Evolutionary conservation across 2,329 filamentous ascomycete genomes (phyloP), one percentile per base, ranked within the genome.

Genomic region (Calonectria naviculata): DNA sequence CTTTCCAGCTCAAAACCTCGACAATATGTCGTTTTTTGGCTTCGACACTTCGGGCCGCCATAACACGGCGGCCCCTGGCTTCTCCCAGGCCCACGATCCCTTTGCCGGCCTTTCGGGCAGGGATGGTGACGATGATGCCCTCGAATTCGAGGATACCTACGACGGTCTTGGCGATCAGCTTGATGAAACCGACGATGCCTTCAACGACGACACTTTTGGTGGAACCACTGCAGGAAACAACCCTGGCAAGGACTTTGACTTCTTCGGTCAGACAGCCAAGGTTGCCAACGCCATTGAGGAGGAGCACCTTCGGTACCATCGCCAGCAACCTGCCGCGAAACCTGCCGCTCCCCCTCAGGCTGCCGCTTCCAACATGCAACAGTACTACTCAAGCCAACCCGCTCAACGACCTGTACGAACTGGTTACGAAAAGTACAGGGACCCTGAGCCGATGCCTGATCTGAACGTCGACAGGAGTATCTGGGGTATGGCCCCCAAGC

Each of bases 151-250:
- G 78, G 95, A 99, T 81, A 98, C 96, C 42, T 98, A 98, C 81
- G 97, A 99, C 83, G 96, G 96, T 21, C 88, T 99, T 46, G 97
- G 95, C 68, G 94, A 98, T 80, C 92, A 94, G 82, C 92, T 99
- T 41, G 93, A 98, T 79, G 96, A 99, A 81, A 93, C 94, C 24
- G 94, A 96, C 79, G 97, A 99, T 86, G 95, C 90, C 62, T 95
- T 98, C 88, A 99, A 99, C 83, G 95, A 98, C 78, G 97, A 98
- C 81, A 99, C 97, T 2, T 99, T 99, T 81, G 94, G 85, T 47
- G 83, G 80, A 34, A 79, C 78, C 21, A 73, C 84, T 71, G 80
- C 82, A 21, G 75, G 82, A 42, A 83, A 87, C 34, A 87, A 87
- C 13, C 90, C 97, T 70, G 95, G 95, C 80, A 97, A 94, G 82